Evolutionary conservation across 1,139 yeast species (phyloP).

Genomic region (Yamadazyma sp.): DNA sequence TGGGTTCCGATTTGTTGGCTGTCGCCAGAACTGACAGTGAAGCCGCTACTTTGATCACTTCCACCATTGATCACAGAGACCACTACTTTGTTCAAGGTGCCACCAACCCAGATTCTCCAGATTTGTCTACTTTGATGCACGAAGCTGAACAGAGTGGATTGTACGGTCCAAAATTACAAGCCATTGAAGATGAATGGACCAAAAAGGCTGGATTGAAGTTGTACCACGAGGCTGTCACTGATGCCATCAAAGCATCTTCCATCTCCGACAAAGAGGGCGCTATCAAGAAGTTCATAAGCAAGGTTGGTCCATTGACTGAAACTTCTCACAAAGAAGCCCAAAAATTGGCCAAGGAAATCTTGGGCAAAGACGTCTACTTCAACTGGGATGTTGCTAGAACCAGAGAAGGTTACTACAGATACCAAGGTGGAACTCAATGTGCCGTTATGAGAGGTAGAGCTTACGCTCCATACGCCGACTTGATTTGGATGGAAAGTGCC

Average conservation of each 20-base stretch:
- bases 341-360: conserved; percentile 68
- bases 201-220: conserved; percentile 81
- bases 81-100: conserved; percentile 91
- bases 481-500: conserved; percentile 99
- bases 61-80: conserved; percentile 92
- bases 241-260: conserved; percentile 66
- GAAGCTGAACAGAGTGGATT: conserved; percentile 78
- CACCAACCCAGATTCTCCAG: conserved; percentile 77
- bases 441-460: conserved; percentile 98
- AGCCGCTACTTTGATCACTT: conserved; percentile 92
- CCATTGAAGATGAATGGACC: conserved; percentile 82
- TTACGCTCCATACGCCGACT: conserved; percentile 91
- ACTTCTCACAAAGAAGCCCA: conserved; percentile 82
- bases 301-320: conserved; percentile 73
- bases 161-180: conserved; percentile 67
- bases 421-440: conserved; percentile 95
- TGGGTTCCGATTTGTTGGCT: conserved; percentile 79
- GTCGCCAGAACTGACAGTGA: conserved; percentile 98
- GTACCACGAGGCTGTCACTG: conserved; percentile 90
- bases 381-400: conserved; percentile 97
- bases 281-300: conserved; percentile 63
- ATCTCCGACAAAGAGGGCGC: conserved; percentile 65
- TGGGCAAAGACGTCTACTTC: conserved; percentile 85
- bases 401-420: conserved; percentile 96
- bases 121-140: conserved; percentile 75